These are phyloP conservation scores for Podospora fimiseda DNA, from an alignment of 495 filamentous ascomycete species.

Conservation along the genomic window DNA sequence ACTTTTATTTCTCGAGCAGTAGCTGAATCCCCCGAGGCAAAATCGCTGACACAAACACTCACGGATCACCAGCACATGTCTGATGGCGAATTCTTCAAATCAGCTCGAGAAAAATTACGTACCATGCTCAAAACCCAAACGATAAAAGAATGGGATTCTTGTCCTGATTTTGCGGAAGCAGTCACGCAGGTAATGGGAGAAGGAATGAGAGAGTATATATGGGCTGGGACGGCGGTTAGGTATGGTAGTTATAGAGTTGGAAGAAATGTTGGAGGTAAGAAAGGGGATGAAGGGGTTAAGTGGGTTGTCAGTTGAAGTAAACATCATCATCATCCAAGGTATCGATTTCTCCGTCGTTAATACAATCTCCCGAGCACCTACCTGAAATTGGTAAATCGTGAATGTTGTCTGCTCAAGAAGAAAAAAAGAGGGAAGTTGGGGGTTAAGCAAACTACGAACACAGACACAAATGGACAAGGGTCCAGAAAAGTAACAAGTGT, in stretches of 20 bases:
- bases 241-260: not conserved
- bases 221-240: constrained; percentile 1
- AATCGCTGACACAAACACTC: not conserved
- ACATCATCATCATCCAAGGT: too few species aligned
- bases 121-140: constrained; percentile 1
- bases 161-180: not conserved
- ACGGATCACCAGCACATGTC: not conserved
- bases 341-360: too few species aligned
- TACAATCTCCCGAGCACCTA: too few species aligned
- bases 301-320: constrained; percentile 9
- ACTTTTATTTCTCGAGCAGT: not conserved
- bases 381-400: too few species aligned
- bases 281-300: not conserved
- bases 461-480: too few species aligned
- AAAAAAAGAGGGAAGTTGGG: too few species aligned
- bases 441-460: too few species aligned
- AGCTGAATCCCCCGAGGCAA: not conserved
- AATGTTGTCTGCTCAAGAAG: too few species aligned
- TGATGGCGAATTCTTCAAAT: not conserved
- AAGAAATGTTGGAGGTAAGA: not conserved
- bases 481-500: too few species aligned
- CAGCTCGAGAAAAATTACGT: not conserved
- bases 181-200: not conserved
- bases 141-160: not conserved
- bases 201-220: constrained; percentile 12